Evolutionary conservation across 1,284 basidiomycete genomes (phyloP), one percentile per base, ranked within the genome.

Genomic region (Pisolithus thermaeus): DNA sequence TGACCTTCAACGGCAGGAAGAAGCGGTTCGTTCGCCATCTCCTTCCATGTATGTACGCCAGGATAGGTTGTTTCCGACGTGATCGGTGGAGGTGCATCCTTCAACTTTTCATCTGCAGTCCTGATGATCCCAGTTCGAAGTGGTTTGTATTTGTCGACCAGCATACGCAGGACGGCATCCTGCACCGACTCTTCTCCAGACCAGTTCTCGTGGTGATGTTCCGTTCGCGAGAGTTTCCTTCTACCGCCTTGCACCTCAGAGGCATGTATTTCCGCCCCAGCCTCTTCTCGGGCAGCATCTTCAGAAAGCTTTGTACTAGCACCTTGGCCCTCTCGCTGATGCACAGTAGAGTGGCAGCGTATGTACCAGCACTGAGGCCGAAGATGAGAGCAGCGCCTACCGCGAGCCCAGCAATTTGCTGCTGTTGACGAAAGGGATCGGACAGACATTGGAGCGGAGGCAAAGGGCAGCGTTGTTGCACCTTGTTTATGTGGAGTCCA

Each of bases 101-200:
- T 83, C 55, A 92, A 70, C 66, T 87, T 90, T 65, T 90, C 77
- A 52, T 92, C 89, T 8, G 89, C 85, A 3, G 81, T 76, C 55
- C 76, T 71, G 32, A 89, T 76, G n/a, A 70, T 62, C 7, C 81
- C 82, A 11, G 73, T 79, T 12, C 87, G 77, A 28, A 90, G 69
- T 4, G 90, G 88, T 68, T 88, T 90, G 71, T 92, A 83, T 60
- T 90, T 90, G 72, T 92, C 90, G 39, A 91, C 77, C 4, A 92
- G 78, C 90, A 93, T 92, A 23, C 89, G 79, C 20, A 92, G 73
- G 0, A 92, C 87, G 0, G 85, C 78, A 70, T 91, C 87, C 52
- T 81, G 72, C 3, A 81, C 73, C 2, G 76, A 73, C 66, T 92
- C 90, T 14, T 92, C 87, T 1, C 88, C 89, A 2, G 78, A 80